A percentile compares a stretch with the other conserved stretches of the same genome.
These are phyloP conservation scores for Micromonas commoda DNA, from an alignment of 139 green algal species.

Conservation along the genomic window DNA sequence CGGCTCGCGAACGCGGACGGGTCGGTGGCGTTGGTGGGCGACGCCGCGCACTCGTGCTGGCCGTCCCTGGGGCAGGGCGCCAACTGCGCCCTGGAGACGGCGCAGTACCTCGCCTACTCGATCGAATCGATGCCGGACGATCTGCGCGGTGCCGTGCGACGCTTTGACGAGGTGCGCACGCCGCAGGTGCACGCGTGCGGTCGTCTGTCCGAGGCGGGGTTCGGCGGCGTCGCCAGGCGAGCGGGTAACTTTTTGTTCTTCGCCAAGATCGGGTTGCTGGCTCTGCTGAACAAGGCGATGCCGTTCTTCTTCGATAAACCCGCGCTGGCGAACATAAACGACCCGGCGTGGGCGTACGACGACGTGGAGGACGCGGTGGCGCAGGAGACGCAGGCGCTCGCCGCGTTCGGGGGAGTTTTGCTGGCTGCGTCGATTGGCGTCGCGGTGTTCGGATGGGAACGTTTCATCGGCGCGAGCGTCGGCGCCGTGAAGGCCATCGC, in stretches of 20 bases:
- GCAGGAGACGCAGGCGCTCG: not conserved
- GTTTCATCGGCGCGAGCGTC: not conserved
- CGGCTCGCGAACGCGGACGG: not conserved
- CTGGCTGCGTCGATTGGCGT: too few species aligned
- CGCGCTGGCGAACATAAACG: not conserved
- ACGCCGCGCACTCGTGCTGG: conserved; percentile 24
- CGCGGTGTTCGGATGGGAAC: too few species aligned
- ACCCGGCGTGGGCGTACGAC: conserved; percentile 5
- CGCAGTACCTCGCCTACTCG: not conserved
- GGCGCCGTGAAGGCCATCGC: too few species aligned
- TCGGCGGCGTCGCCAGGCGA: conserved; percentile 1
- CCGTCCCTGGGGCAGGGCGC: conserved; percentile 15
- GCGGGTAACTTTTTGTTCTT: not conserved
- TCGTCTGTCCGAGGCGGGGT: not conserved
- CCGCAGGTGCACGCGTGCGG: not conserved
- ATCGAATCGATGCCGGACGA: conserved; percentile 3
- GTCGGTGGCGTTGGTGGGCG: conserved; percentile 20
- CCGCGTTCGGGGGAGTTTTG: not conserved
- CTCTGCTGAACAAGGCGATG: not conserved
- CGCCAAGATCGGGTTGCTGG: not conserved
- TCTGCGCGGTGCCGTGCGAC: not conserved
- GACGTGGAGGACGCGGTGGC: not conserved
- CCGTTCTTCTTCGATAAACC: not conserved
- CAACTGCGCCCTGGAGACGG: conserved; percentile 28
- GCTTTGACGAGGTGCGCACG: conserved; percentile 1